phyloP scores from a whole-genome alignment of 306 rosid genomes.

The Trifolium pratense region DNA sequence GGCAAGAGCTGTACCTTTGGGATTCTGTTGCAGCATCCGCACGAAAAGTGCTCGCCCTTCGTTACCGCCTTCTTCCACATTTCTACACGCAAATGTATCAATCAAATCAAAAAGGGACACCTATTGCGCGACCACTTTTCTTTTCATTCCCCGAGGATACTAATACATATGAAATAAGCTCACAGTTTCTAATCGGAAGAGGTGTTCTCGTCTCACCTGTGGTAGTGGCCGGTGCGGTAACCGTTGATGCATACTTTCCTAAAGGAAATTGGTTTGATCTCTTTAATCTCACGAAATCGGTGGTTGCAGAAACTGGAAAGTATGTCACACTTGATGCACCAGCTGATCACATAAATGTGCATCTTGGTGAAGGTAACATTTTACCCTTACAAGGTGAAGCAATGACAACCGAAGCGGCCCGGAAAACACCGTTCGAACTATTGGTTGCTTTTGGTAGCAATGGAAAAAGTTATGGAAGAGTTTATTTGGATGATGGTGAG shows the following conservation, averaged over 20 bases:
- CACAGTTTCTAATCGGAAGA: conserved; percentile 82
- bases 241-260: conserved; percentile 81
- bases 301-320: conserved; percentile 27
- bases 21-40: conserved; percentile 83
- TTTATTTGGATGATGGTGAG: conserved; percentile 84
- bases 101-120: conserved; percentile 72
- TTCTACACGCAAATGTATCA: conserved; percentile 84
- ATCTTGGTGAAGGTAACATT: conserved; percentile 31
- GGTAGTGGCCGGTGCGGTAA: conserved; percentile 54
- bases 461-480: conserved; percentile 60
- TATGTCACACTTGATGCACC: not conserved
- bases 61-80: conserved; percentile 81
- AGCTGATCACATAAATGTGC: no score
- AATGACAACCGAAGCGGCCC: conserved; percentile 50
- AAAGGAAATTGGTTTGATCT: conserved; percentile 89
- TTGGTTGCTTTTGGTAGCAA: conserved; percentile 57
- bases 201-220: conserved; percentile 85
- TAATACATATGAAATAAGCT: conserved; percentile 63
- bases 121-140: conserved; percentile 87
- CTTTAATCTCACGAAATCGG: conserved; percentile 66
- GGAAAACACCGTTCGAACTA: conserved; percentile 68
- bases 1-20: conserved; percentile 92
- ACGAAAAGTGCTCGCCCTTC: conserved; percentile 80
- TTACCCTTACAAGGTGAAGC: conserved; percentile 80
- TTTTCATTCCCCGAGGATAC: conserved; percentile 87